Evolutionary conservation across 2,329 filamentous ascomycete species (phyloP), one percentile per base, ranked within the genome.

Genomic region (Knufia fluminis): DNA sequence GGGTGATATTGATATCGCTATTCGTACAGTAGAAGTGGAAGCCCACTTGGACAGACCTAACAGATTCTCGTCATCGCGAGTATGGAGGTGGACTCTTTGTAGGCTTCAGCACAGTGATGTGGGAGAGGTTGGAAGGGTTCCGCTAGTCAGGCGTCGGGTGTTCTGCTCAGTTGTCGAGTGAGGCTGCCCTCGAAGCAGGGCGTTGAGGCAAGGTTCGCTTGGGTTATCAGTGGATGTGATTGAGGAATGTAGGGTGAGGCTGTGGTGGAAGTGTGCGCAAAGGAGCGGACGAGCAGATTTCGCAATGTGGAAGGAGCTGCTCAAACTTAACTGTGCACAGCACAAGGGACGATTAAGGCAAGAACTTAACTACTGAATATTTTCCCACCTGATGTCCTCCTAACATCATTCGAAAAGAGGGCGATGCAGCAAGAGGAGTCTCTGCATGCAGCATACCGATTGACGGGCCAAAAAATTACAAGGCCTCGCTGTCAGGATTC

Each of bases 281-380:
- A 48, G 45, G 45, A 48, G 45, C 24, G 45, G 45, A 48, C 45
- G 45, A 48, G 45, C 45, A 48, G 45, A 24, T 33, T n/a, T 17
- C 22, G 22, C 40, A 43, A 19, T 9, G n/a, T 43, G 6, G 22
- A 26, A 38, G 23, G n/a, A 40, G 14, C 17, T 40, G 26, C 24
- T 33, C 31, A 32, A 17, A 31, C 26, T n/a, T n/a, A n/a, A n/a
- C 19, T 19, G 45, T 40, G 45, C 45, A 39, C 45, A 48, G 35
- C 45, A 48, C 45, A 48, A 19, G 14, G n/a, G 26, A 40, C 33
- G 17, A 16, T 36, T 36, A 36, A 32, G 16, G 14, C n/a, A 24
- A 39, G 45, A 28, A 48, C 33, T 14, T 3, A 20, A 20, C n/a
- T n/a, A n/a, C n/a, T n/a, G n/a, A n/a, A n/a, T n/a, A n/a, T n/a